Conservation (phyloP, 2,329 filamentous ascomycete genomes). For the Cladobotryum mycophilum region DNA sequence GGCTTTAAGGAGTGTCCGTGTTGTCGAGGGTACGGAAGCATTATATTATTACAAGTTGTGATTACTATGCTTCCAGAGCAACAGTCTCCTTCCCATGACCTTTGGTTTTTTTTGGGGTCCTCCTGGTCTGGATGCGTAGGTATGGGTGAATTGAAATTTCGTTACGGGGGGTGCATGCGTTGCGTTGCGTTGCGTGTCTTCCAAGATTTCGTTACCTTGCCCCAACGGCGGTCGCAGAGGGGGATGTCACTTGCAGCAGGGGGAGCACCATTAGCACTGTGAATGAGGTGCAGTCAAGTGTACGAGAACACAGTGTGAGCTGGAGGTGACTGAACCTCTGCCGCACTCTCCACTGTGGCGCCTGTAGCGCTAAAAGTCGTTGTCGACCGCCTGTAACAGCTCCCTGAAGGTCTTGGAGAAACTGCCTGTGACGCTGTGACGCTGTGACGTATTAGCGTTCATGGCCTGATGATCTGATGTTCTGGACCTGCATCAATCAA, state of each 20-base stretch:
- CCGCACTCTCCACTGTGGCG: slow-evolving; percentile 1
- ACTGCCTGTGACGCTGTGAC: neutral
- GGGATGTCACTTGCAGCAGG: slow-evolving; percentile 10
- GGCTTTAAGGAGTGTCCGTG: neutral
- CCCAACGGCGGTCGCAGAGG: slow-evolving; percentile 5
- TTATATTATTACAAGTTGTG: neutral
- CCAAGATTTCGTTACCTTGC: neutral
- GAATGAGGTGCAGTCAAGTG: neutral
- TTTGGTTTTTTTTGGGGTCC: neutral
- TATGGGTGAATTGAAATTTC: no score
- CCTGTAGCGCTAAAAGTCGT: slow-evolving; percentile 4
- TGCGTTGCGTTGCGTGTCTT: slow-evolving; percentile 8
- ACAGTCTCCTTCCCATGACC: neutral
- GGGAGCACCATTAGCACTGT: slow-evolving; percentile 7
- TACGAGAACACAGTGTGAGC: slow-evolving; percentile 8
- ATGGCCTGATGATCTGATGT: neutral
- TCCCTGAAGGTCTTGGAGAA: neutral
- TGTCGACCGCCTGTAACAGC: neutral
- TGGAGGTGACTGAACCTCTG: neutral
- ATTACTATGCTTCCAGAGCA: neutral
- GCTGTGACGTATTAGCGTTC: neutral
- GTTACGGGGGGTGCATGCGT: no score
- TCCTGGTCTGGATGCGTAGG: no score
- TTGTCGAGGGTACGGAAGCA: slow-evolving; percentile 2
- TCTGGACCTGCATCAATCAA: no score